Base-by-base conservation (phyloP, 768 basidiomycete genomes). In the Pleurotus djamor region DNA sequence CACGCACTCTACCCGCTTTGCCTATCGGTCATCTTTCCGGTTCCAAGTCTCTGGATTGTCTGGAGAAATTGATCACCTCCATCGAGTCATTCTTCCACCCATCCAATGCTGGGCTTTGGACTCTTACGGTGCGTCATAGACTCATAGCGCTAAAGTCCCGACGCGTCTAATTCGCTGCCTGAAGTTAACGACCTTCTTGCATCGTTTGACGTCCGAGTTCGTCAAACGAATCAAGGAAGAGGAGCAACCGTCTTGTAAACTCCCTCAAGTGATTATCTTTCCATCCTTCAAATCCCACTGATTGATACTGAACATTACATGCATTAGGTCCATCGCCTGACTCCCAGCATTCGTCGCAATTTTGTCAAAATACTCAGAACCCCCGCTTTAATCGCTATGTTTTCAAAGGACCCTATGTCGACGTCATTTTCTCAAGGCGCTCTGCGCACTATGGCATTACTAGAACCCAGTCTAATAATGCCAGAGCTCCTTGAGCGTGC, bases 71-170 rank as follows among this genome's bases (percentile, higher is more conserved):
- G 44, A 85, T 98, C 61, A 96, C 92, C 12, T 95, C 92, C 65
- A 92, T 91, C 5, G 96, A 98, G 68, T 87, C 89, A 0, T 96
- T 91, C 78, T 98, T 98, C 74, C 96, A 98, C 71, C 96, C 96
- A 1, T 92, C 92, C 3, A 97, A 97, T 68, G 87, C 87, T 34
- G 96, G 96, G 3, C 75, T 81, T 34, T 97, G 94, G 92, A 89
- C 92, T 4, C 69, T 82, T 57, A 68, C 76, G 60, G 86, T 89
- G 63, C 60, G 80, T 69, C 36, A 32, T 44, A 43, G 36, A 21
- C n/a, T 21, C 41, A 57, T 41, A 50, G 37, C n/a, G 45, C 52
- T 51, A 3, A 50, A 33, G 60, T 17, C 54, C 57, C 48, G 21
- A 28, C 21, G 21, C 3, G 21, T 64, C 62, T 61, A 32, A n/a